Evolutionary conservation across 805 yeast species (phyloP).

Genomic region (Suhomyces vadensis): DNA sequence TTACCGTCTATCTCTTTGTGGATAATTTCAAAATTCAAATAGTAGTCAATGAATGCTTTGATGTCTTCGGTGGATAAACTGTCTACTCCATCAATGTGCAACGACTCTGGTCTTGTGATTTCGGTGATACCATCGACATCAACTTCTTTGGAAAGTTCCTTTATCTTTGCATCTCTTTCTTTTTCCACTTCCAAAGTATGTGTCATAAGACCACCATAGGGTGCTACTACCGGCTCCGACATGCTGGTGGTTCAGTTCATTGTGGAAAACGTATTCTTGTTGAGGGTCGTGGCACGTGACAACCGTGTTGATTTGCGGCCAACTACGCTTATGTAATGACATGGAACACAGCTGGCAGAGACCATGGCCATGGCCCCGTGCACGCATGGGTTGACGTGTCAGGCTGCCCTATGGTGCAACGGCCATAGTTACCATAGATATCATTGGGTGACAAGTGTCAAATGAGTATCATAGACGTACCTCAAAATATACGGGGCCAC

Average conservation of each 20-base stretch:
- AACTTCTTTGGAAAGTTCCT: conserved; percentile 36
- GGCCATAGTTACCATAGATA: too few species aligned
- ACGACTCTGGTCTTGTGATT: conserved; percentile 45
- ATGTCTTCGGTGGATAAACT: conserved; percentile 61
- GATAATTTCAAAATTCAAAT: conserved; percentile 34
- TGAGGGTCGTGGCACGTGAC: not conserved
- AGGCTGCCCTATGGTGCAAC: too few species aligned
- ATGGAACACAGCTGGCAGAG: too few species aligned
- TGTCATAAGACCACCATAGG: conserved; percentile 45
- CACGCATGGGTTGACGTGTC: too few species aligned
- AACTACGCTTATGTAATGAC: too few species aligned
- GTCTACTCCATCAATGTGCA: conserved; percentile 62
- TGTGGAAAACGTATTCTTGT: not conserved
- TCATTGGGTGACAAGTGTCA: too few species aligned
- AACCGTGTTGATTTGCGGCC: too few species aligned
- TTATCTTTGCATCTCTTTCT: conserved; percentile 28
- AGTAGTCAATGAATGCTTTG: conserved; percentile 52
- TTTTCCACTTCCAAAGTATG: conserved; percentile 42
- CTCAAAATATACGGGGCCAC: too few species aligned
- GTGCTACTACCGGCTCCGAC: conserved; percentile 14
- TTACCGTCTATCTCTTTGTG: conserved; percentile 18
- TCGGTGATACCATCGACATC: conserved; percentile 32
- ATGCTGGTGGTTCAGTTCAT: conserved; percentile 7
- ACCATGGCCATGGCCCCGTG: too few species aligned
- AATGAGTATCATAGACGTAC: too few species aligned